phyloP scores from a whole-genome alignment of 352 stramenopile genomes.

The Lagenidium giganteum region DNA sequence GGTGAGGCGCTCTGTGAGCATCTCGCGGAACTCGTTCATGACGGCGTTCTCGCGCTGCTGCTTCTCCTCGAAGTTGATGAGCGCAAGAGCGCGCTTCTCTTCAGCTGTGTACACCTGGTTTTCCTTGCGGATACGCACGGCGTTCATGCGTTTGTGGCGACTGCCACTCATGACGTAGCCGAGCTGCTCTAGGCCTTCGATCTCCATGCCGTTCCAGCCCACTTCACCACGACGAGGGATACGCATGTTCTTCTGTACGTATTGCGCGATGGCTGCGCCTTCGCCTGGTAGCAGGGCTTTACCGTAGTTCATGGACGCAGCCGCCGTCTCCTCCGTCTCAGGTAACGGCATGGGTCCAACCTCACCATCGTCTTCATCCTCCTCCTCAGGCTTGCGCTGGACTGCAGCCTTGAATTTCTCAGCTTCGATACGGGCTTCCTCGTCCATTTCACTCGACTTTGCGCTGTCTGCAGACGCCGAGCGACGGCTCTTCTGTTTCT shows the following conservation, averaged over 20 bases:
- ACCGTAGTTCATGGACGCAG: constrained; percentile 83
- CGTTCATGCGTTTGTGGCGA: constrained; percentile 98
- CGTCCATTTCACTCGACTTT: constrained; percentile 27
- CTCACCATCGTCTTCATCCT: constrained; percentile 80
- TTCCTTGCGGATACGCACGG: constrained; percentile 98
- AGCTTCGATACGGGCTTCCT: constrained; percentile 72
- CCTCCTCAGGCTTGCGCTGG: constrained; percentile 41
- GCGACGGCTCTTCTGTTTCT: constrained; percentile 16
- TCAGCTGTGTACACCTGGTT: constrained; percentile 99
- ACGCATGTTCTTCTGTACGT: constrained; percentile 98
- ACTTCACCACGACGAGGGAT: constrained; percentile 98
- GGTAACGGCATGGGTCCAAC: constrained; percentile 80
- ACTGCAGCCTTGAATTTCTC: constrained; percentile 87
- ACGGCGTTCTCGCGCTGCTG: constrained; percentile 98
- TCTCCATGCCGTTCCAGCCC: constrained; percentile 94
- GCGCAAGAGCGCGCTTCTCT: constrained; percentile 96
- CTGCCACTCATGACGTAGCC: constrained; percentile 98
- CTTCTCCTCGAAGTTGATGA: constrained; percentile 99
- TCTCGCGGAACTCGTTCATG: constrained; percentile 96
- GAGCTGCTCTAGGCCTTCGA: constrained; percentile 93
- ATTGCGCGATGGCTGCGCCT: constrained; percentile 94
- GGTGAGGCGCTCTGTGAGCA: constrained; percentile 83
- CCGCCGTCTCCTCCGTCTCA: constrained; percentile 39
- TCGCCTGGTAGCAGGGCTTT: constrained; percentile 92
- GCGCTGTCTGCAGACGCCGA: constrained; percentile 3